Evolutionary conservation across 805 yeast genomes (phyloP).

Genomic region (Lachancea quebecensis): DNA sequence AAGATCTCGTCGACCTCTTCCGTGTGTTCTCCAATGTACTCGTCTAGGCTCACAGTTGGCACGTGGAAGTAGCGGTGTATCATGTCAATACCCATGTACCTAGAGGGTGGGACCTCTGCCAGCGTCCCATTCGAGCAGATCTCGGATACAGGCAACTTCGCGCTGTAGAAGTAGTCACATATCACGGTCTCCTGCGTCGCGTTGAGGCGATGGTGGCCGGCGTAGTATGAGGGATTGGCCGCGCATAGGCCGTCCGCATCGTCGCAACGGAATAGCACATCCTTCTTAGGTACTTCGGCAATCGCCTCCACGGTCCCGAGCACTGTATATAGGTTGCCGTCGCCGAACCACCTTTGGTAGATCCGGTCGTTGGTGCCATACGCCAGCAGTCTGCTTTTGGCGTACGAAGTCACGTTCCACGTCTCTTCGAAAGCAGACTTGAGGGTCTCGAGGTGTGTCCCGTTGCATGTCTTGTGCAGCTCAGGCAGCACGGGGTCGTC

Average conservation of each 20-base stretch:
- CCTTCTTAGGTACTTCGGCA: slow-evolving; percentile 31
- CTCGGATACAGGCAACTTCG: slow-evolving; percentile 28
- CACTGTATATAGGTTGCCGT: slow-evolving; percentile 33
- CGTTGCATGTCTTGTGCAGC: slow-evolving; percentile 13
- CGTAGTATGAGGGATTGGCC: slow-evolving; percentile 28
- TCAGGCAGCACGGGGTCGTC: slow-evolving; percentile 11
- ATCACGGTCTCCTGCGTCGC: slow-evolving; percentile 37
- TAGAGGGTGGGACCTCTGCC: slow-evolving; percentile 23
- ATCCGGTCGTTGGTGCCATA: slow-evolving; percentile 31
- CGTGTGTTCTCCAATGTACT: slow-evolving; percentile 32
- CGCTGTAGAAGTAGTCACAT: slow-evolving; percentile 34
- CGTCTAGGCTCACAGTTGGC: slow-evolving; percentile 26
- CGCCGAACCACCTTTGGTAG: slow-evolving; percentile 35
- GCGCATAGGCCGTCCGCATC: slow-evolving; percentile 35
- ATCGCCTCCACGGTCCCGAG: slow-evolving; percentile 33
- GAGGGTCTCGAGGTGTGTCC: slow-evolving; percentile 10
- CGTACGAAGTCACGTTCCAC: slow-evolving; percentile 29
- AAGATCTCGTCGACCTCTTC: slow-evolving; percentile 32
- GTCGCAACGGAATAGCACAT: slow-evolving; percentile 35
- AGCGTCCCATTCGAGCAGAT: slow-evolving; percentile 34
- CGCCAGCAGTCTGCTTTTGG: slow-evolving; percentile 32
- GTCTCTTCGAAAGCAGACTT: slow-evolving; percentile 30
- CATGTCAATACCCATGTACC: slow-evolving; percentile 33
- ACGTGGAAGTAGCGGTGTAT: slow-evolving; percentile 37
- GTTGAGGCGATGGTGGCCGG: slow-evolving; percentile 36